These are phyloP conservation scores for Globisporangium ultimum DNA, from an alignment of 352 stramenopile species.

Conservation along the genomic window DNA sequence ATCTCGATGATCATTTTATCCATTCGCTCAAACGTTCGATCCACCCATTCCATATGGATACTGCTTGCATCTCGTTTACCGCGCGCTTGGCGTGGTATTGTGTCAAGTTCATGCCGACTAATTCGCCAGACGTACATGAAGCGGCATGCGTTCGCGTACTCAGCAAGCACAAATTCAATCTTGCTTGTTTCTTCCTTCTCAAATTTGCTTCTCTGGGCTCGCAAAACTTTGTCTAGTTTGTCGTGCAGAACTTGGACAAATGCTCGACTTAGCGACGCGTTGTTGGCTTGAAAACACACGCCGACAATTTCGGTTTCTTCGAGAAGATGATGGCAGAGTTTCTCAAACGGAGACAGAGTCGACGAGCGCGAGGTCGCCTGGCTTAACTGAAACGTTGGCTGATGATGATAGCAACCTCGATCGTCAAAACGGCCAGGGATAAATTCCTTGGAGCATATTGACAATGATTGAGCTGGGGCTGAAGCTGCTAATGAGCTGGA, in stretches of 20 bases:
- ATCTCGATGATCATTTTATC: too few relatives aligned
- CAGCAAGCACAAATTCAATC: constrained; percentile 42
- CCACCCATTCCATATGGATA: too few relatives aligned
- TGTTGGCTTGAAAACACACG: constrained; percentile 61
- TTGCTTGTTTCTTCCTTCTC: constrained; percentile 23
- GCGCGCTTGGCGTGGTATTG: too few relatives aligned
- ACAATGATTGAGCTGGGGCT: neutral
- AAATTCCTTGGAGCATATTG: neutral
- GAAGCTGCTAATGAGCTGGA: neutral
- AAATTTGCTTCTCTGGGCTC: constrained; percentile 26
- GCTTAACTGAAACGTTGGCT: neutral
- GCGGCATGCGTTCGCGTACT: constrained; percentile 52
- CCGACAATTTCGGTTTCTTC: constrained; percentile 73
- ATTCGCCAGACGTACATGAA: constrained; percentile 69
- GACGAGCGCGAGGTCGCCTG: neutral
- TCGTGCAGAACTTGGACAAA: constrained; percentile 69
- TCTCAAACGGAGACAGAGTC: constrained; percentile 54
- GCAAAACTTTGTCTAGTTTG: constrained; percentile 45
- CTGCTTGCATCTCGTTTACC: too few relatives aligned
- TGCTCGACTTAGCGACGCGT: constrained; percentile 45
- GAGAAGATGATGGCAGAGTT: constrained; percentile 63
- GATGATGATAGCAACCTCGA: constrained; percentile 11
- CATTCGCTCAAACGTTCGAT: too few relatives aligned
- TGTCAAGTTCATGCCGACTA: too few relatives aligned
- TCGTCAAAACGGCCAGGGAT: constrained; percentile 10